Base-by-base conservation (phyloP, 2,329 filamentous ascomycete genomes). In the Cladosporium sp. region DNA sequence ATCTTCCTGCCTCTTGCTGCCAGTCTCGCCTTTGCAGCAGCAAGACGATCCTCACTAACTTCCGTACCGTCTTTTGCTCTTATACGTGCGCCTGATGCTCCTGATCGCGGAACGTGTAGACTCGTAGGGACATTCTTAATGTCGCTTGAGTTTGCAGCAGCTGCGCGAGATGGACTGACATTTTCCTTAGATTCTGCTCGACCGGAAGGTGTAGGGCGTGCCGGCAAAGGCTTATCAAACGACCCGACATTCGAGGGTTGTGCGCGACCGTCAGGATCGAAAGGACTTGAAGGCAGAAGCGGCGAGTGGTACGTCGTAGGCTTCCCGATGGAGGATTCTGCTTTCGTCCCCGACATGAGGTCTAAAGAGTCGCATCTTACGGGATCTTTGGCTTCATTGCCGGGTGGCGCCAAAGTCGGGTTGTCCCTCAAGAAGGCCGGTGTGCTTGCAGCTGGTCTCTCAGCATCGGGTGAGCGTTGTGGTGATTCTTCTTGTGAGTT, bases 11-110 rank as follows among this genome's bases (percentile, higher is more conserved):
- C 65, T 49, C 62, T 62, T 9, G 63, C 62, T 20, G 60, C 62
- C 19, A 70, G 53, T 34, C 66, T 52, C 35, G 63, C 66, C 39
- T 60, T 62, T 25, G 66, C 66, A 6, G 62, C 62, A 20, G 63
- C 67, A 12, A 67, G 17, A 2, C 64, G 61, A 37, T 65, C 65
- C 10, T 54, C 19, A 50, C 60, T 58, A 13, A 65, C 50, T 39
- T 64, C 59, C 34, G 60, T 62, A 10, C 62, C 64, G 40, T 57
- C 40, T 35, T 28, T 47, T 2, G 28, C 40, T n/a, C 32, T 45
- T 3, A 45, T 32, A 13, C 37, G 25, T 19, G 37, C 39, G 19
- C 25, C 17, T 3, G 19, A 22, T 12, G 17, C 25, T 34, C 19
- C 22, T 9, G n/a, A 36, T 44, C 51, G 19, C 39, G 51, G 28